These are phyloP conservation scores for Wallacemonas sp. DNA, from an alignment of 208 protist species.

Conservation along the genomic window DNA sequence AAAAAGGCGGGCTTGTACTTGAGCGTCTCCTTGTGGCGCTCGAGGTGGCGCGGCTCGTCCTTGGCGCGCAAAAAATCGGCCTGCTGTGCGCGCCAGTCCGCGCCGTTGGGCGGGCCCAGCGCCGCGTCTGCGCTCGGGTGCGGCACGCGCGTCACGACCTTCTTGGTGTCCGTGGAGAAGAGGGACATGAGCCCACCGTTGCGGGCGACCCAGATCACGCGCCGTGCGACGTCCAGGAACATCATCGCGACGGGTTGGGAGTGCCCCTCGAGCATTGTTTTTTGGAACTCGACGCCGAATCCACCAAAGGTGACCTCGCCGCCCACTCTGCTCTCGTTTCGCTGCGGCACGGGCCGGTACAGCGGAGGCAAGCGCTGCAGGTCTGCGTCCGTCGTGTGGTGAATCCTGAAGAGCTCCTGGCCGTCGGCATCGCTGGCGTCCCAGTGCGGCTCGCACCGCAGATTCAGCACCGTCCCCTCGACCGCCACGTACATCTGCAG, in stretches of 20 bases:
- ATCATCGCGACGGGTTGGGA: slow-evolving; percentile 71
- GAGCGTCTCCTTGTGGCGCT: slow-evolving; percentile 62
- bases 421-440: slow-evolving; percentile 38
- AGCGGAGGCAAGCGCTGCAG: neutral
- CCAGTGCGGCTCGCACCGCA: slow-evolving; percentile 68
- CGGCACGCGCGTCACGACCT: slow-evolving; percentile 59
- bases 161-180: slow-evolving; percentile 69
- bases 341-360: neutral
- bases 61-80: slow-evolving; percentile 18
- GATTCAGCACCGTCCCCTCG: slow-evolving; percentile 65
- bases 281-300: slow-evolving; percentile 53
- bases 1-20: slow-evolving; percentile 57
- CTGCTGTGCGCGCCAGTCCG: slow-evolving; percentile 55
- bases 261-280: slow-evolving; percentile 67
- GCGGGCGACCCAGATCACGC: slow-evolving; percentile 69
- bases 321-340: slow-evolving; percentile 32
- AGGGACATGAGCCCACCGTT: slow-evolving; percentile 75
- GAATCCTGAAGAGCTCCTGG: slow-evolving; percentile 41
- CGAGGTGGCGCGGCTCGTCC: slow-evolving; percentile 30
- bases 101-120: slow-evolving; percentile 42
- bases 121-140: slow-evolving; percentile 65
- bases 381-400: slow-evolving; percentile 2
- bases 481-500: slow-evolving; percentile 83
- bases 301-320: slow-evolving; percentile 24
- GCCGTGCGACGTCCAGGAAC: slow-evolving; percentile 56